A percentile compares a stretch with the other conserved stretches of the same genome.
phyloP scores from a whole-genome alignment of 2,329 filamentous ascomycete genomes.

The Metarhizium robertsii region DNA sequence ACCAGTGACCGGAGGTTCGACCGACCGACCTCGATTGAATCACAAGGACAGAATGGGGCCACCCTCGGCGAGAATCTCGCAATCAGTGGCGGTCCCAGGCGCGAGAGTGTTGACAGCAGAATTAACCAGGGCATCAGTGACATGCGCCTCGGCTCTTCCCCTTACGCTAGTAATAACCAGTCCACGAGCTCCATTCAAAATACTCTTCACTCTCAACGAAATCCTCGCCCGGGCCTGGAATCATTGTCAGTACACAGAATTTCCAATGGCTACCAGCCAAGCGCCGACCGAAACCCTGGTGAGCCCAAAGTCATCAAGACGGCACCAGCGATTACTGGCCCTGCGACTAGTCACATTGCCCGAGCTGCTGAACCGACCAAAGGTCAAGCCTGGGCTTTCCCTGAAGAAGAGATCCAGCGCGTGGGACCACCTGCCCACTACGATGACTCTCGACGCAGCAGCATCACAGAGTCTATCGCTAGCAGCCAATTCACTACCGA shows the following conservation, averaged over 20 bases:
- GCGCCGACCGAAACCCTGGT: conserved; percentile 42
- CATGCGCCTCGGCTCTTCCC: conserved; percentile 55
- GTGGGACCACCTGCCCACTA: conserved; percentile 34
- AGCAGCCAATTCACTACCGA: conserved; percentile 73
- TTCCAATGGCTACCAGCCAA: conserved; percentile 56
- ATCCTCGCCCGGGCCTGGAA: conserved; percentile 44
- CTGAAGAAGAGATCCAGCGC: conserved; percentile 57
- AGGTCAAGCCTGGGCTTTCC: conserved; percentile 77
- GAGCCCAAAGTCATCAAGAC: conserved; percentile 50
- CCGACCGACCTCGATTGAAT: conserved; percentile 28
- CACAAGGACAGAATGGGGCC: conserved; percentile 17
- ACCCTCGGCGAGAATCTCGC: conserved; percentile 26
- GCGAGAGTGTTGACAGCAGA: conserved; percentile 73
- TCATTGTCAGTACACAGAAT: conserved; percentile 47
- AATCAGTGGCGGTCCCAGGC: conserved; percentile 41
- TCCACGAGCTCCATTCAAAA: conserved; percentile 68
- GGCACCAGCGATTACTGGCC: conserved; percentile 69
- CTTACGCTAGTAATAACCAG: conserved; percentile 68
- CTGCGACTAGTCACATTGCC: conserved; percentile 53
- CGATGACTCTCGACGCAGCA: conserved; percentile 62
- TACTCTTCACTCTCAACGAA: conserved; percentile 57
- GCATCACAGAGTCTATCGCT: conserved; percentile 66
- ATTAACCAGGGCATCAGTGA: conserved; percentile 65
- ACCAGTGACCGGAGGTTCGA: conserved; percentile 34
- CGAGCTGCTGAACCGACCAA: conserved; percentile 71